Base-by-base conservation (phyloP, 768 basidiomycete species). In the Boletus subparvulus region DNA sequence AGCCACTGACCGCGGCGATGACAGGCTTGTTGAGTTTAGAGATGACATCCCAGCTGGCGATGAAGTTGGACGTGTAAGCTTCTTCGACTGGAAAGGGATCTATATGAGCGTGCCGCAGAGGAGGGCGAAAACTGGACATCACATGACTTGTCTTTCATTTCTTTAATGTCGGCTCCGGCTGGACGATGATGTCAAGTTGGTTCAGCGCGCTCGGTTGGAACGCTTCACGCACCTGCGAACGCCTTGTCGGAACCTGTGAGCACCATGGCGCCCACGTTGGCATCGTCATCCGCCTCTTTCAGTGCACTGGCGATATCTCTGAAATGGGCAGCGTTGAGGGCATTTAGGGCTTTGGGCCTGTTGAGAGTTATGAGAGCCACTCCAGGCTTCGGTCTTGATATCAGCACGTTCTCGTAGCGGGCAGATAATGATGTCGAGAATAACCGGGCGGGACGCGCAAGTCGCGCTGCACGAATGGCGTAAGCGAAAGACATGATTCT, bases 111-210 rank as follows among this genome's bases (percentile, higher is more conserved):
- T 11, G 46, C 9, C 11, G 37, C n/a, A 30, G 16, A 6, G 2
- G 12, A 19, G 14, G 10, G 36, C 11, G 33, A 45, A 43, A 16
- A 21, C 6, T 11, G 14, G 28, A 74, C 84, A n/a, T 68, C 66
- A 94, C 93, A 97, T 56, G 86, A 77, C 75, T 94, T 94, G 75
- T 95, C 92, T 74, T 94, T 94, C 96, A 98, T 98, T 75, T 98
- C 94, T 77, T 97, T 98, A 75, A 99, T 98, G 74, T 99, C 96
- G 21, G 96, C 96, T 3, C 96, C 94, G 65, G 94, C 94, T 94
- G 53, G 44, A 62, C 17, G 43, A 43, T 36, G 36, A 24, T 14
- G 35, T 54, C 28, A 28, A 58, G 42, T 19, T 13, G 28, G 45
- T 41, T 52, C 41, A 30, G 47, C 35, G 17, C 17, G 7, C 19